Conservation (phyloP, 306 rosid species). For the Fragaria nilgerrensis region DNA sequence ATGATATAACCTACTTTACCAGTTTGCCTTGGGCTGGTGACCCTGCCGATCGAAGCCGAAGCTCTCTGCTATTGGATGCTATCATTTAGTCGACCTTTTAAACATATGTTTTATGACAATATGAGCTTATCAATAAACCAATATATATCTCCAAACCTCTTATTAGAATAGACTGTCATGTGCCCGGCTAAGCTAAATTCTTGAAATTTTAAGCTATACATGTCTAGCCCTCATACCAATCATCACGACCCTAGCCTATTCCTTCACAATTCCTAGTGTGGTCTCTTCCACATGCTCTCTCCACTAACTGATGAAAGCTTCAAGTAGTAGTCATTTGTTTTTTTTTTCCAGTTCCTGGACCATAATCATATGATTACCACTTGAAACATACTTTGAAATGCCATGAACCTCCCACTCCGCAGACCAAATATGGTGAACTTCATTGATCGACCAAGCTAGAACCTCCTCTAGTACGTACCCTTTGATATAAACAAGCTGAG, state of each 20-base stretch:
- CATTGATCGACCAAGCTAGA: background rate
- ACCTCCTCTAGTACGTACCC: background rate
- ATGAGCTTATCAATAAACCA: no score
- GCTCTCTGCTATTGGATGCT: no score
- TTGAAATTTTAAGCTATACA: background rate
- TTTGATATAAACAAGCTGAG: background rate
- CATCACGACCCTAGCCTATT: background rate
- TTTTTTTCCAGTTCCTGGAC: background rate
- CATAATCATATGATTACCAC: background rate
- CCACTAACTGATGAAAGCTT: slow-evolving; percentile 1
- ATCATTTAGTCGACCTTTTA: no score
- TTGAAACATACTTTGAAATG: background rate
- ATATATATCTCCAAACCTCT: background rate
- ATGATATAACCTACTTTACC: no score
- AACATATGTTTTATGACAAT: no score
- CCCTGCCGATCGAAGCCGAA: no score
- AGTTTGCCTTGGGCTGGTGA: no score
- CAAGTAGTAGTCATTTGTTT: background rate
- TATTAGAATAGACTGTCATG: background rate
- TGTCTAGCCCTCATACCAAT: background rate
- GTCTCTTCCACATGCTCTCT: slow-evolving; percentile 3
- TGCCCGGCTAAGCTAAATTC: background rate
- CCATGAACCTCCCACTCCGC: background rate
- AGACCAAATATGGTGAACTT: background rate
- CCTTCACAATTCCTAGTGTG: background rate